Evolutionary conservation across 148 eudicot species (phyloP).

Genomic region (Pouteria glomerata): DNA sequence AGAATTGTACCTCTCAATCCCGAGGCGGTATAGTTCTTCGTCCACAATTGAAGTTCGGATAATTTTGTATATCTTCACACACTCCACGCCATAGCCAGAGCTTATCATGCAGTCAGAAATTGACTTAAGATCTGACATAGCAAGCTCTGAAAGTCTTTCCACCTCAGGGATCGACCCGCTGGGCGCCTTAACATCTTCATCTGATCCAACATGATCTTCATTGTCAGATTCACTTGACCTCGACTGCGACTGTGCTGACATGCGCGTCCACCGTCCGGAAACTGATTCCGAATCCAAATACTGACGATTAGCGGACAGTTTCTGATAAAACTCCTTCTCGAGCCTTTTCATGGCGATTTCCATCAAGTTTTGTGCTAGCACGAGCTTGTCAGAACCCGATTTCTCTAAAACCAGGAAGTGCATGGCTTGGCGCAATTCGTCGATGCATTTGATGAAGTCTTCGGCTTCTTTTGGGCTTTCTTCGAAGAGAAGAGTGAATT

Average conservation of each 20-base stretch:
- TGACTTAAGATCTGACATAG: slow-evolving; percentile 18
- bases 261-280: slow-evolving; percentile 11
- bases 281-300: slow-evolving; percentile 23
- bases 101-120: slow-evolving; percentile 31
- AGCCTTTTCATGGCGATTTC: slow-evolving; percentile 30
- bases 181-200: background rate
- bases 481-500: slow-evolving; percentile 16
- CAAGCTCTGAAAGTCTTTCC: slow-evolving; percentile 11
- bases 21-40: slow-evolving; percentile 22
- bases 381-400: slow-evolving; percentile 15
- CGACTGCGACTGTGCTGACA: background rate
- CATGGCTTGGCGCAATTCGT: slow-evolving; percentile 22
- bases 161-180: slow-evolving; percentile 5
- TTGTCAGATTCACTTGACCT: background rate
- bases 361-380: slow-evolving; percentile 22
- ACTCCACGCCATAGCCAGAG: slow-evolving; percentile 30
- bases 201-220: background rate
- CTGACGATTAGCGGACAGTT: slow-evolving; percentile 16
- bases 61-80: slow-evolving; percentile 17
- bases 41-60: slow-evolving; percentile 20
- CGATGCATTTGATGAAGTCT: slow-evolving; percentile 18
- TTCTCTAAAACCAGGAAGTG: slow-evolving; percentile 12
- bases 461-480: slow-evolving; percentile 22
- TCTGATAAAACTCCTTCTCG: slow-evolving; percentile 24
- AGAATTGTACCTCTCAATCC: slow-evolving; percentile 14